Conservation (phyloP, 176 grass and related monocot species). For the Musa beccarii region DNA sequence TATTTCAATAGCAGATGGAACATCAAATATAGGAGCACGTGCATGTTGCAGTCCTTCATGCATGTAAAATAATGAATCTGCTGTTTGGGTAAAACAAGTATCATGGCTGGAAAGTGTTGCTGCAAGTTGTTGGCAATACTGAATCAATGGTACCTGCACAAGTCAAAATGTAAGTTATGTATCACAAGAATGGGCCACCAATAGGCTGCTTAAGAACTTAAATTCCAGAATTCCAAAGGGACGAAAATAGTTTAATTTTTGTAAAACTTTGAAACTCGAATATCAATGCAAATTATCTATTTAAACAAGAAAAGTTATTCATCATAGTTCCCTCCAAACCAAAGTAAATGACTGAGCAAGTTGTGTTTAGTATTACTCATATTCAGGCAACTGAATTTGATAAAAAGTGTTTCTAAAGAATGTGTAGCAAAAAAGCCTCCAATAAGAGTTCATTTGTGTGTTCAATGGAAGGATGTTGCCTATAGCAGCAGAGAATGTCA, state of each 20-base stretch:
- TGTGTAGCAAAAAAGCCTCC: not conserved
- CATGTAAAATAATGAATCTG: conserved; percentile 78
- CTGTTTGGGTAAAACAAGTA: conserved; percentile 93
- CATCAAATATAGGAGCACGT: conserved; percentile 83
- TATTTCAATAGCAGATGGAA: conserved; percentile 89
- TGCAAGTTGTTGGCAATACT: conserved; percentile 92
- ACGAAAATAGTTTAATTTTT: not conserved
- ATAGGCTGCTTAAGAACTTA: not conserved
- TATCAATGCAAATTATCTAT: not conserved
- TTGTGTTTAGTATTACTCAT: too few species aligned
- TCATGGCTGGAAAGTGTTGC: conserved; percentile 82
- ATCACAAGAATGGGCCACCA: not conserved
- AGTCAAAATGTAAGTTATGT: not conserved
- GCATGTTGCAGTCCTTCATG: conserved; percentile 67
- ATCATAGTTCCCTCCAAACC: too few species aligned
- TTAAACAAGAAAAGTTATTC: not conserved
- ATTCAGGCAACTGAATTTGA: too few species aligned
- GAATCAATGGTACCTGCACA: conserved; percentile 74
- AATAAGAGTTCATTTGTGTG: not conserved
- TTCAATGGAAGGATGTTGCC: not conserved
- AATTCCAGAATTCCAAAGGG: not conserved
- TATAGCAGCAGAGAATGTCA: too few species aligned
- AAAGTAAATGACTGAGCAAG: too few species aligned
- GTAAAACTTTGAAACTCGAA: not conserved
- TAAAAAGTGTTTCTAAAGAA: too few species aligned